A percentile compares a stretch with the other conserved stretches of the same genome.
Evolutionary conservation across 495 filamentous ascomycete species (phyloP).

Genomic region (Hyaloscypha finlandica): DNA sequence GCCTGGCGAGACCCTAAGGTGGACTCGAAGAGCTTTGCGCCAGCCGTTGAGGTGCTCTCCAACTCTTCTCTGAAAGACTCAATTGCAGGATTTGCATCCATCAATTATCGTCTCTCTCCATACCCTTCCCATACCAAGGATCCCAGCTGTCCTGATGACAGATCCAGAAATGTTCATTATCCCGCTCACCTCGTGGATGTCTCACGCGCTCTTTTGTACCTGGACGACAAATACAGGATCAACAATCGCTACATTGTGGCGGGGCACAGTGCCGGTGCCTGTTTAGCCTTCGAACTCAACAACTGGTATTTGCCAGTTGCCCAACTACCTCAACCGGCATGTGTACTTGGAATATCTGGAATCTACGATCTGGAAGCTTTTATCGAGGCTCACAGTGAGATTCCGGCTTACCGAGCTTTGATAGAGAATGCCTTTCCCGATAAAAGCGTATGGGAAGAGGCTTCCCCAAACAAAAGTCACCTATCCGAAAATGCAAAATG

Average conservation of each 20-base stretch:
- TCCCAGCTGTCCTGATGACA: slow-evolving; percentile 32
- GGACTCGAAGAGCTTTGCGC: slow-evolving; percentile 50
- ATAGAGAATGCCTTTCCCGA: slow-evolving; percentile 29
- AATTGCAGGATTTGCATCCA: slow-evolving; percentile 66
- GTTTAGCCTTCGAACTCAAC: slow-evolving; percentile 65
- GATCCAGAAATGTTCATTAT: slow-evolving; percentile 51
- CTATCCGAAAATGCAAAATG: slow-evolving; percentile 14
- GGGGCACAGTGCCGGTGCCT: slow-evolving; percentile 78
- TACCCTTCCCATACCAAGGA: slow-evolving; percentile 60
- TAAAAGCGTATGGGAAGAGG: slow-evolving; percentile 21
- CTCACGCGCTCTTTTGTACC: slow-evolving; percentile 57
- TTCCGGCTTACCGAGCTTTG: slow-evolving; percentile 23
- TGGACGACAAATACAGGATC: slow-evolving; percentile 58
- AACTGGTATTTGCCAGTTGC: slow-evolving; percentile 44
- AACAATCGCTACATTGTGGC: slow-evolving; percentile 60
- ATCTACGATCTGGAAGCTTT: slow-evolving; percentile 30
- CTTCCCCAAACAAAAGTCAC: slow-evolving; percentile 17
- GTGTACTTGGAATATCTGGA: slow-evolving; percentile 27
- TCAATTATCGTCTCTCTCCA: slow-evolving; percentile 80
- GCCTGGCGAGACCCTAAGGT: slow-evolving; percentile 80
- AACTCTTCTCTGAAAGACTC: slow-evolving; percentile 21
- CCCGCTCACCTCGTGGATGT: slow-evolving; percentile 78
- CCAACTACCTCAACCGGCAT: slow-evolving; percentile 15
- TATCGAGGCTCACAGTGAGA: slow-evolving; percentile 20
- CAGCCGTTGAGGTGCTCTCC: slow-evolving; percentile 46